Conservation (phyloP, 2,329 filamentous ascomycete species). For the Xylariales sp. region DNA sequence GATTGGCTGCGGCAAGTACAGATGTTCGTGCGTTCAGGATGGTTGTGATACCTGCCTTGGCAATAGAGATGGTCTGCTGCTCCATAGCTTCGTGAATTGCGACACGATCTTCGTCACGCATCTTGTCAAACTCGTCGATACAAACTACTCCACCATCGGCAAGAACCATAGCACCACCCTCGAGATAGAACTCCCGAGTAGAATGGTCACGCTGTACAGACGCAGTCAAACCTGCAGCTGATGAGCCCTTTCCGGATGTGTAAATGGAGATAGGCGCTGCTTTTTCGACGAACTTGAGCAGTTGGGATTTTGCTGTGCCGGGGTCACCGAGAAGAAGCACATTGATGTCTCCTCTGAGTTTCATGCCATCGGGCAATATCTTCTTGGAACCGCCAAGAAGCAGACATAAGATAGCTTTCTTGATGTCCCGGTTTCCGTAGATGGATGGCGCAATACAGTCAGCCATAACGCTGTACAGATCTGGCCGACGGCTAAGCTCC, state of each 20-base stretch:
- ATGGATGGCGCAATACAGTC: constrained; percentile 95
- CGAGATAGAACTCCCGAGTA: constrained; percentile 93
- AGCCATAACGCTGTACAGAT: constrained; percentile 87
- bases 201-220: constrained; percentile 91
- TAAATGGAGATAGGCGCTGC: constrained; percentile 96
- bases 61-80: constrained; percentile 98
- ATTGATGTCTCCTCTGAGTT: constrained; percentile 94
- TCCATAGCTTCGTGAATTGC: constrained; percentile 99
- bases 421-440: constrained; percentile 93
- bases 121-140: constrained; percentile 99
- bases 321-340: constrained; percentile 94
- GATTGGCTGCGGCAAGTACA: constrained; percentile 91
- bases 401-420: constrained; percentile 92
- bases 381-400: constrained; percentile 96
- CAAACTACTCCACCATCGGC: constrained; percentile 96
- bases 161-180: constrained; percentile 97
- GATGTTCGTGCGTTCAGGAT: constrained; percentile 95
- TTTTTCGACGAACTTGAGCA: constrained; percentile 96
- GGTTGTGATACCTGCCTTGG: constrained; percentile 96
- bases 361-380: constrained; percentile 96
- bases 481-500: constrained; percentile 83
- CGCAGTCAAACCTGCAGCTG: constrained; percentile 92
- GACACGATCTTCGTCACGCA: constrained; percentile 95
- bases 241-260: constrained; percentile 96
- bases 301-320: constrained; percentile 94